Percentiles rank a stretch among this genome's conserved stretches.
Conservation (phyloP, 371 early-diverging fungal species). For the Conidiobolus coronatus region DNA sequence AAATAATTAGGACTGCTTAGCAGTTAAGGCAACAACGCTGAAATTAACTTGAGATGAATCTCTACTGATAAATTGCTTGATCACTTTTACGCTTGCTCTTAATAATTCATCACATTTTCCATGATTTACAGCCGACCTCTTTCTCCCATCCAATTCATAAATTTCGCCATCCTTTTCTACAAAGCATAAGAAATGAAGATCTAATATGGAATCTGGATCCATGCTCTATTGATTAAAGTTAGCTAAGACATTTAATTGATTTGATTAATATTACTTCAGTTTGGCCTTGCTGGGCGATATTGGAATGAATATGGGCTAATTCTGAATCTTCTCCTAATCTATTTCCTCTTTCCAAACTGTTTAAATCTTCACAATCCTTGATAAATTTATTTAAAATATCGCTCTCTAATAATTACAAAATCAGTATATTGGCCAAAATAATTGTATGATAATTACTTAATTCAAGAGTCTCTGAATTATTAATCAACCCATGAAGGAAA, state of each 20-base stretch:
- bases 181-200: conserved; percentile 71
- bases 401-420: no score
- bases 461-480: conserved; percentile 12
- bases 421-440: no score
- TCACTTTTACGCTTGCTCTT: conserved; percentile 22
- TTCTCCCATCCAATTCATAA: conserved; percentile 74
- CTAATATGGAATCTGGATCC: conserved; percentile 34
- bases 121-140: conserved; percentile 59
- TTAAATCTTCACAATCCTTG: conserved; percentile 23
- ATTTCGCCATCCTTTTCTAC: conserved; percentile 41
- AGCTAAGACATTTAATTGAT: neutral
- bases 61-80: conserved; percentile 40
- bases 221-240: conserved; percentile 21
- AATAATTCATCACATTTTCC: conserved; percentile 37
- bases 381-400: conserved; percentile 34
- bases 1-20: neutral
- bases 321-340: conserved; percentile 31
- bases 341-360: conserved; percentile 44
- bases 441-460: conserved; percentile 4
- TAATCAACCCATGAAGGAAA: conserved; percentile 44
- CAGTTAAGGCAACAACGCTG: conserved; percentile 29
- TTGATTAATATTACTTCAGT: conserved; percentile 18
- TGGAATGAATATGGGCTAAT: conserved; percentile 28
- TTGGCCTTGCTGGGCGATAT: conserved; percentile 45
- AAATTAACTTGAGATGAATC: conserved; percentile 42